phyloP scores from a whole-genome alignment of 192 early-diverging fungal species.

The Podila verticillata region DNA sequence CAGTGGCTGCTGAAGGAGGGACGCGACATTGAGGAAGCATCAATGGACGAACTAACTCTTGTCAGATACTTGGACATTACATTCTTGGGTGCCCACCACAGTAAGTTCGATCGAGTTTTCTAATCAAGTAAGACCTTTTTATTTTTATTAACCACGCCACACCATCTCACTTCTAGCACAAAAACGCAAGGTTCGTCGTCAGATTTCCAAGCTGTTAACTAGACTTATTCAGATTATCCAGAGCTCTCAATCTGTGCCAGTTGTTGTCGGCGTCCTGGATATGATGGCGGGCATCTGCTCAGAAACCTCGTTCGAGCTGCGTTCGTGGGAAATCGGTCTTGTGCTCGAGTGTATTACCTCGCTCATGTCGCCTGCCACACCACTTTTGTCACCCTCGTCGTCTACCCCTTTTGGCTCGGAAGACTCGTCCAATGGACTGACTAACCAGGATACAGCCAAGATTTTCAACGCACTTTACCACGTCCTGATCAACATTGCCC shows the following conservation, averaged over 20 bases:
- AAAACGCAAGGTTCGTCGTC: slow-evolving; percentile 47
- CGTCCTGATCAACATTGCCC: slow-evolving; percentile 59
- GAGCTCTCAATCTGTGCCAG: slow-evolving; percentile 42
- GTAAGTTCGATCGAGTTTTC: slow-evolving; percentile 17
- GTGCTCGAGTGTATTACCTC: slow-evolving; percentile 38
- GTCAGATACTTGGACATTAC: slow-evolving; percentile 31
- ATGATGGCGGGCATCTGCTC: slow-evolving; percentile 50
- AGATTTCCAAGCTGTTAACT: slow-evolving; percentile 47
- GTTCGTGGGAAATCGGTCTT: slow-evolving; percentile 46
- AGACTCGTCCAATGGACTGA: slow-evolving; percentile 6
- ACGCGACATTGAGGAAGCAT: background rate
- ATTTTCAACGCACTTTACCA: slow-evolving; percentile 62
- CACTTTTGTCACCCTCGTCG: slow-evolving; percentile 24
- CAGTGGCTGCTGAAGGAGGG: slow-evolving; percentile 37
- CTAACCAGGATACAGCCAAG: slow-evolving; percentile 40
- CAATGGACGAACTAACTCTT: slow-evolving; percentile 17
- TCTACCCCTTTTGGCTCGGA: slow-evolving; percentile 33
- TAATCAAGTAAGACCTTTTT: background rate
- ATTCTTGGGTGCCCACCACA: slow-evolving; percentile 25
- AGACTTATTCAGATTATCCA: slow-evolving; percentile 51
- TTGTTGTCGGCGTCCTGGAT: slow-evolving; percentile 40
- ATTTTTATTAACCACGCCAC: too few species aligned
- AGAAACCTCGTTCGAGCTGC: slow-evolving; percentile 32
- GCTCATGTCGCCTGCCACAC: slow-evolving; percentile 56
- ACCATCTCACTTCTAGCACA: slow-evolving; percentile 32